These are phyloP conservation scores for Sclerotinia borealis DNA, from an alignment of 2,329 filamentous ascomycete genomes.

Conservation along the genomic window DNA sequence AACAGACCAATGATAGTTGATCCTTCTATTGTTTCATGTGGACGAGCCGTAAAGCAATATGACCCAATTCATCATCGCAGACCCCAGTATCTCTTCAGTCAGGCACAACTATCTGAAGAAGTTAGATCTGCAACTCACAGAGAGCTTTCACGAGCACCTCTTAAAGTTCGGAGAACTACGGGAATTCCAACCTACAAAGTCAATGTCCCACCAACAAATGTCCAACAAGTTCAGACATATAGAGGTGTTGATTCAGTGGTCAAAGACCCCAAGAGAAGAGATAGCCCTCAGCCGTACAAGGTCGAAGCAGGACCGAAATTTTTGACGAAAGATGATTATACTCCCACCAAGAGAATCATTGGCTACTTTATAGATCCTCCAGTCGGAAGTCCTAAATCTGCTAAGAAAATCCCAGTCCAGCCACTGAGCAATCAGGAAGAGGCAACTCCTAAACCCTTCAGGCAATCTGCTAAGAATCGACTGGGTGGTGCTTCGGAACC, in stretches of 20 bases:
- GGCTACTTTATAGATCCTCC: conserved; percentile 4
- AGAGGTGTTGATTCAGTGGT: conserved; percentile 6
- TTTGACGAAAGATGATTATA: conserved; percentile 10
- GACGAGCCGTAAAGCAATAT: not conserved
- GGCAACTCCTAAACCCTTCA: not conserved
- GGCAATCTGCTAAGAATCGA: not conserved
- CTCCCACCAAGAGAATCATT: conserved; percentile 5
- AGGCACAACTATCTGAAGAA: not conserved
- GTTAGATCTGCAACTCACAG: not conserved
- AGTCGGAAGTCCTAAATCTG: not conserved
- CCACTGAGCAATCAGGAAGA: not conserved
- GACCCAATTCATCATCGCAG: not conserved
- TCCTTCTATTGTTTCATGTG: conserved; percentile 24
- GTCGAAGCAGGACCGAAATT: not conserved
- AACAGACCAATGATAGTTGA: conserved; percentile 12
- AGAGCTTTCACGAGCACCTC: not conserved
- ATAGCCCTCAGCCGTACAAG: not conserved
- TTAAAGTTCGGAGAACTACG: not conserved
- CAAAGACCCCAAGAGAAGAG: conserved; percentile 5
- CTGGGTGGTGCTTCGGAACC: not conserved
- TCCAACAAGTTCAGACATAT: not conserved
- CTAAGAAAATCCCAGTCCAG: not conserved
- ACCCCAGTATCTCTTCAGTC: not conserved
- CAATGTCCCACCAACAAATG: not conserved
- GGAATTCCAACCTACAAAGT: not conserved